Evolutionary conservation across 148 eudicot species (phyloP), one percentile per base, ranked within the genome.

Genomic region (Diospyros kaki): DNA sequence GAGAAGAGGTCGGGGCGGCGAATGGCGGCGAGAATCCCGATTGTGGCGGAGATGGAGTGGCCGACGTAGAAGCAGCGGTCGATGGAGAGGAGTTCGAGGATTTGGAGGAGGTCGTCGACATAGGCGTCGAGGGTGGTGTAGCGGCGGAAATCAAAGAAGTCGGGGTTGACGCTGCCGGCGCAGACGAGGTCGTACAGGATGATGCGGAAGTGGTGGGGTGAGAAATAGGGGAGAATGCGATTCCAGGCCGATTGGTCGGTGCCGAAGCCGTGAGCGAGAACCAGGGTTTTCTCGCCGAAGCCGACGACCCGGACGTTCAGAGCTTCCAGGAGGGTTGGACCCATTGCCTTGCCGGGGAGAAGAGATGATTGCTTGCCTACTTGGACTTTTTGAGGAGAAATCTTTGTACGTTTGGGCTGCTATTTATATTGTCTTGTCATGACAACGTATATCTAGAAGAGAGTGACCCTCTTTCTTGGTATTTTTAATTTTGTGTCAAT

Each of bases 181-280:
- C 98, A 94, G n/a, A 91, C 89, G 13, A 94, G 84, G 80, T 94
- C 98, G 69, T 86, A 94, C 55, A 90, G 87, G 4, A 94, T 76
- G 40, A 94, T 84, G 5, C 82, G 85, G 77, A 28, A 28, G 28
- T 92, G 82, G 70, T 88, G 66, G 0, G 87, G 88, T 2, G 79
- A 63, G 70, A 94, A 86, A 73, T 72, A 83, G 2, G 98, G 97
- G 1, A 94, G 77, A 61, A 94, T 91, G 67, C 97, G 84, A 44
- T 89, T 86, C 98, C 98, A 94, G 1, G 94, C 98, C 1, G 98
- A 94, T 50, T 94, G 98, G 61, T 94, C 98, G 13, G 98, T 94
- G 61, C 98, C 98, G 73, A 90, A 83, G 1, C 98, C 98, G 71
- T 94, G 97, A 41, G 98, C 89, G 10, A 94, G 82, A 38, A 94